Percentiles rank a stretch among this genome's conserved stretches.
These are phyloP conservation scores for Penicillium sp. DNA, from an alignment of 2,329 filamentous ascomycete genomes.

Conservation along the genomic window DNA sequence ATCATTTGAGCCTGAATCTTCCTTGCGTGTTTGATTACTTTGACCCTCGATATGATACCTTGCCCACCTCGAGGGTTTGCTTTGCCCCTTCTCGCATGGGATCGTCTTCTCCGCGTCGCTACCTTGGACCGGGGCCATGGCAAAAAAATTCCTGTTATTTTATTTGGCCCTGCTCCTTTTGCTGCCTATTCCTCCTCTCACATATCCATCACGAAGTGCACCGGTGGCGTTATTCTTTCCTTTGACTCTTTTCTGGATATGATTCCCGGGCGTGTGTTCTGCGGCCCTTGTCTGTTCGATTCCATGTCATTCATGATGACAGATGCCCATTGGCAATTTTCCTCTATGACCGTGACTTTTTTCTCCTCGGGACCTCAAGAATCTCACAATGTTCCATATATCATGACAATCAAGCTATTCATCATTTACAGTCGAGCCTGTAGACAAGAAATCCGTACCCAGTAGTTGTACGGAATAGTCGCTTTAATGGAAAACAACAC, in stretches of 20 bases:
- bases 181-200: constrained; percentile 14
- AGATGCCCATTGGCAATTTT: constrained; percentile 14
- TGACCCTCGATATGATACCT: constrained; percentile 36
- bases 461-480: background rate
- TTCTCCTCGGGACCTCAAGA: constrained; percentile 11
- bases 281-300: constrained; percentile 5
- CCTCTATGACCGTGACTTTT: constrained; percentile 15
- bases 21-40: constrained; percentile 20
- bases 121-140: no score
- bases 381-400: constrained; percentile 12
- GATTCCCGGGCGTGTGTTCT: constrained; percentile 22
- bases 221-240: constrained; percentile 23
- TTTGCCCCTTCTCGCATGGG: constrained; percentile 9
- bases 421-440: no score
- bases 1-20: constrained; percentile 27
- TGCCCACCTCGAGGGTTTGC: constrained; percentile 24
- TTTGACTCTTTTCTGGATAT: constrained; percentile 21
- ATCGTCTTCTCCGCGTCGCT: background rate
- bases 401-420: background rate
- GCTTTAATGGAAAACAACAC: background rate
- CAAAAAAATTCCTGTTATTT: constrained; percentile 23
- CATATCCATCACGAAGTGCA: constrained; percentile 25
- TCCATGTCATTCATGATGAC: constrained; percentile 26
- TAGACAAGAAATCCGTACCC: no score
- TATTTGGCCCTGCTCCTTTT: constrained; percentile 18